Conservation (phyloP, 352 stramenopile genomes). For the Nothophytophthora sp. region DNA sequence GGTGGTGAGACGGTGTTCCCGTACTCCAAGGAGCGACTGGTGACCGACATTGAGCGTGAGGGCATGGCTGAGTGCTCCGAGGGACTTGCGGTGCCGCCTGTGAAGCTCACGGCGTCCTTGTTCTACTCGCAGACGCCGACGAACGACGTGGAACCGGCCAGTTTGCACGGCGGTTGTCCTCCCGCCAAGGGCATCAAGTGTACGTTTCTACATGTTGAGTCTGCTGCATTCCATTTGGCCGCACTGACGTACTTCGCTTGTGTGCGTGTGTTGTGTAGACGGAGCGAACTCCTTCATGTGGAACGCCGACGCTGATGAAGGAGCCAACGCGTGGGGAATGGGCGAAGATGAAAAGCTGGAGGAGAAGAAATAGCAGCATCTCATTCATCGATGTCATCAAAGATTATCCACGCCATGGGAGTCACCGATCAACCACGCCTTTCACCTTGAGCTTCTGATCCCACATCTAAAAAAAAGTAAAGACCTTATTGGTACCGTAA, state of each 20-base stretch:
- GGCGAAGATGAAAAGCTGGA: slow-evolving; percentile 40
- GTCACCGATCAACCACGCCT: too few relatives aligned
- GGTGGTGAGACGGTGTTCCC: slow-evolving; percentile 96
- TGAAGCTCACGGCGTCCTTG: slow-evolving; percentile 69
- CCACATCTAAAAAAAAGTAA: too few relatives aligned
- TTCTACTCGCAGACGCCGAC: slow-evolving; percentile 76
- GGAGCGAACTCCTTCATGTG: slow-evolving; percentile 75
- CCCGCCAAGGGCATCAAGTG: slow-evolving; percentile 60
- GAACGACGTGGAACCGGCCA: slow-evolving; percentile 54
- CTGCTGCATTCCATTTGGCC: too few relatives aligned
- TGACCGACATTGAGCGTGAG: slow-evolving; percentile 60
- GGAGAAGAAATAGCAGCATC: neutral
- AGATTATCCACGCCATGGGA: too few relatives aligned
- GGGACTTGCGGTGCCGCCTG: slow-evolving; percentile 58
- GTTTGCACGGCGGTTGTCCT: slow-evolving; percentile 67
- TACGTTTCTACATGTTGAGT: slow-evolving; percentile 27
- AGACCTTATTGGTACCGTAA: too few relatives aligned
- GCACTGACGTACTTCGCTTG: slow-evolving; percentile 6
- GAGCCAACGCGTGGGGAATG: slow-evolving; percentile 59
- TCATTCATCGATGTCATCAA: too few relatives aligned
- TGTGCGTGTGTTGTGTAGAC: slow-evolving; percentile 28
- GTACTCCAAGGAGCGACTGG: slow-evolving; percentile 59
- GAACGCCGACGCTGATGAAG: slow-evolving; percentile 68
- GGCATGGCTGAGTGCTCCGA: slow-evolving; percentile 71
- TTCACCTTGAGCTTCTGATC: too few relatives aligned